Evolutionary conservation across 2,329 filamentous ascomycete species (phyloP), one percentile per base, ranked within the genome.

Genomic region (Chaetomium sp.): DNA sequence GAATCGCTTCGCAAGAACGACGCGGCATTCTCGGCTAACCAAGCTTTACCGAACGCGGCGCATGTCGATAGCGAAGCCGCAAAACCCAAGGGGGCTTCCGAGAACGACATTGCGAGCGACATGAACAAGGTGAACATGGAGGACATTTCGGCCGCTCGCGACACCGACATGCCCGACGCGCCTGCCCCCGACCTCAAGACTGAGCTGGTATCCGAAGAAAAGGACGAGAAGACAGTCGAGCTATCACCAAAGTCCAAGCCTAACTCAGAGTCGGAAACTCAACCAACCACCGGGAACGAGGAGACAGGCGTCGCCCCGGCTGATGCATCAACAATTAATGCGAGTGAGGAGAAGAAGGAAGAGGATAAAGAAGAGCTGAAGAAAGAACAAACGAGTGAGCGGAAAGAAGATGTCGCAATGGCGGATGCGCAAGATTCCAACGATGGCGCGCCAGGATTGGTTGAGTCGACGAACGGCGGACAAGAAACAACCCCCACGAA

Each of bases 51-150:
- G 14, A 5, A 10, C 37, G 19, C 57, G 48, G n/a, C 38, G 34
- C 48, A 58, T 12, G 38, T 12, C 12, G 44, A 33, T 6, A 40
- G 59, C 4, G 12, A 51, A 11, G 32, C 49, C 6, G 45, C 27
- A 1, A 43, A 55, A 19, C n/a, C 33, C 2, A 52, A 53, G n/a
- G 50, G 33, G 9, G 50, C 50, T 9, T 27, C 45, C 1, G 53
- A 41, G 27, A 50, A 44, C n/a, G 53, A 55, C 9, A 56, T 49
- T 35, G 27, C 53, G 1, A 41, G 32, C 40, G 32, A 32, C 65
- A 78, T 79, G 64, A 67, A 76, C 63, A 82, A 81, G 65, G 53
- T 60, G 61, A 74, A 74, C 62, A 80, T 80, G 76, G 74, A 76
- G 57, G 54, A 46, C 9, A 33, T 42, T 9, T 7, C 42, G 6